phyloP scores from a whole-genome alignment of 2,329 filamentous ascomycete genomes.

The Simplicillium aogashimaense region DNA sequence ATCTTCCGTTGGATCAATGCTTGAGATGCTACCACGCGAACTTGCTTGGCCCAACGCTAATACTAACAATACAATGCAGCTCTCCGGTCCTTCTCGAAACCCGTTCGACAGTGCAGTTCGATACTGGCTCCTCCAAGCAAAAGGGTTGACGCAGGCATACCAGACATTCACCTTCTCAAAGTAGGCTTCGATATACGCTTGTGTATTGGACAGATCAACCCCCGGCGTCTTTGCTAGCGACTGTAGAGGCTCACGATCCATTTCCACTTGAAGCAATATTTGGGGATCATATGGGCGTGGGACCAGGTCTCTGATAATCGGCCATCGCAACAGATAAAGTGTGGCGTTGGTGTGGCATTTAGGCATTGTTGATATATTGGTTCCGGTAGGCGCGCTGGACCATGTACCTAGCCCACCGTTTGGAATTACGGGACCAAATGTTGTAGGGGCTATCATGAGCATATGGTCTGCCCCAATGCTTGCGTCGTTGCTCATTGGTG shows the following conservation, averaged over 20 bases:
- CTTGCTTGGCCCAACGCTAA: slow-evolving; percentile 70
- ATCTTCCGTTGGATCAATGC: slow-evolving; percentile 57
- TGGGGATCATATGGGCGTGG: slow-evolving; percentile 71
- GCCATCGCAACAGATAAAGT: slow-evolving; percentile 70
- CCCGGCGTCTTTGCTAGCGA: slow-evolving; percentile 53
- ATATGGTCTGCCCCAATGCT: slow-evolving; percentile 44
- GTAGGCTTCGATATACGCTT: slow-evolving; percentile 67
- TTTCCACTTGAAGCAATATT: slow-evolving; percentile 71
- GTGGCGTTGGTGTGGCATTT: slow-evolving; percentile 76
- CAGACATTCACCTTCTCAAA: slow-evolving; percentile 76
- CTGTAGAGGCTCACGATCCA: slow-evolving; percentile 66
- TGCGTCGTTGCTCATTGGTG: slow-evolving; percentile 47
- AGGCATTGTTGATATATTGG: slow-evolving; percentile 77
- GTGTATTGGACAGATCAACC: slow-evolving; percentile 64
- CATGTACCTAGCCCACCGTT: slow-evolving; percentile 63
- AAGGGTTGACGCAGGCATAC: slow-evolving; percentile 79
- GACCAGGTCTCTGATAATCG: slow-evolving; percentile 68
- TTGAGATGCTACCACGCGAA: slow-evolving; percentile 65
- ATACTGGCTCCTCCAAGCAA: slow-evolving; percentile 69
- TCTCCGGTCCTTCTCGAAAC: slow-evolving; percentile 70
- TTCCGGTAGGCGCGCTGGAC: slow-evolving; percentile 41
- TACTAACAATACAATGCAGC: slow-evolving; percentile 72
- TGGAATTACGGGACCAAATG: slow-evolving; percentile 44
- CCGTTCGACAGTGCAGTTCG: slow-evolving; percentile 64
- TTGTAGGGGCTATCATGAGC: slow-evolving; percentile 25